Percentiles rank a stretch among this genome's conserved stretches.
phyloP scores from a whole-genome alignment of 352 stramenopile genomes.

The Phytophthora idaei region DNA sequence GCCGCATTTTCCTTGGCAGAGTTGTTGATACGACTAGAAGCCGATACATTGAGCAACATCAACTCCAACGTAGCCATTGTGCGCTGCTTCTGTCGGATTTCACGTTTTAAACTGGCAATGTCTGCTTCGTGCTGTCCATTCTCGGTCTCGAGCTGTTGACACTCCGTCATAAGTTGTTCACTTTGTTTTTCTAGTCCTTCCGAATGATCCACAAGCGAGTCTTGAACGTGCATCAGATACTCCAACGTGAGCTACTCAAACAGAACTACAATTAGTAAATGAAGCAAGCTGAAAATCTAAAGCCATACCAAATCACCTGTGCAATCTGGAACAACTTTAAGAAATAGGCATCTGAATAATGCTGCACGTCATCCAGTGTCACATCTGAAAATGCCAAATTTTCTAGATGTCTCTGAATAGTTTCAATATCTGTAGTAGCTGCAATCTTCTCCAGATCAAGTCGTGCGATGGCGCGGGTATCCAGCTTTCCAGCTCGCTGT shows the following conservation, averaged over 20 bases:
- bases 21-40: constrained; percentile 30
- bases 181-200: constrained; percentile 75
- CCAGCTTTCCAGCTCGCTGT: constrained; percentile 74
- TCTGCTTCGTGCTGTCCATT: constrained; percentile 69
- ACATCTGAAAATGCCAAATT: constrained; percentile 86
- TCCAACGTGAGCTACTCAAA: constrained; percentile 71
- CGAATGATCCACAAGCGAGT: constrained; percentile 74
- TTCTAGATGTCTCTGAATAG: constrained; percentile 77
- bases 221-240: constrained; percentile 85
- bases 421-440: constrained; percentile 76
- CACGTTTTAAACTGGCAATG: constrained; percentile 68
- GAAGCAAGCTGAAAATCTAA: neutral
- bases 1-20: constrained; percentile 50
- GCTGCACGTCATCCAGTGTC: constrained; percentile 81
- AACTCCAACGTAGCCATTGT: constrained; percentile 83
- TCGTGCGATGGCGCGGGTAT: constrained; percentile 70
- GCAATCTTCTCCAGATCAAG: constrained; percentile 78
- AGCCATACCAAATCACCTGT: constrained; percentile 42
- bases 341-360: constrained; percentile 87
- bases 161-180: constrained; percentile 62
- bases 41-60: constrained; percentile 72
- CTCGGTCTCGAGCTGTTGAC: constrained; percentile 60
- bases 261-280: constrained; percentile 2
- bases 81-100: constrained; percentile 81
- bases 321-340: constrained; percentile 88